Percentiles rank a stretch among this genome's conserved stretches.
Conservation (phyloP, 2,329 filamentous ascomycete species). For the Aspergillus quadricinctus region DNA sequence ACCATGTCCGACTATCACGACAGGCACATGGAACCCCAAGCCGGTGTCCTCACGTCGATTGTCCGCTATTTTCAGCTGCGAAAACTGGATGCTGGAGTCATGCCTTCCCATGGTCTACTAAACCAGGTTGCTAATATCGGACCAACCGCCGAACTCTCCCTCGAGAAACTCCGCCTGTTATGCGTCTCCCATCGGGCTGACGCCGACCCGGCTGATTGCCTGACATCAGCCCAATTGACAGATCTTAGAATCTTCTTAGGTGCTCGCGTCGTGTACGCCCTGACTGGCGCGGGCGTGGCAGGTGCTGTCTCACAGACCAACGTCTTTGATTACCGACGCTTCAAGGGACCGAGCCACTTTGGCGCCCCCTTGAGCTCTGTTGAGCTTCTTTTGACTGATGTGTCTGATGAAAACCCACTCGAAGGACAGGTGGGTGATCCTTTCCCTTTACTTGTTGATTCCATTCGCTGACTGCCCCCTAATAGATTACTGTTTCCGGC, state of each 20-base stretch:
- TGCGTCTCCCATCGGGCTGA: conserved; percentile 72
- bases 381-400: conserved; percentile 63
- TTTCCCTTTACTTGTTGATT: background rate
- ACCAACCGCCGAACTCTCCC: conserved; percentile 37
- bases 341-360: conserved; percentile 60
- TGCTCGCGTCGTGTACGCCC: conserved; percentile 76
- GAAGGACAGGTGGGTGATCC: conserved; percentile 58
- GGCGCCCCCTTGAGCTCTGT: conserved; percentile 75
- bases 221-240: conserved; percentile 67
- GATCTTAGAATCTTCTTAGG: conserved; percentile 78
- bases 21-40: conserved; percentile 56
- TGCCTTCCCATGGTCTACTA: conserved; percentile 64
- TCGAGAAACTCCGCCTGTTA: conserved; percentile 73
- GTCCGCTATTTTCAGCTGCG: conserved; percentile 70
- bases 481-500: conserved; percentile 66
- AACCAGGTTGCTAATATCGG: conserved; percentile 41
- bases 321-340: conserved; percentile 74
- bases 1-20: conserved; percentile 66
- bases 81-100: conserved; percentile 66
- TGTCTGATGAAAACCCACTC: conserved; percentile 28
- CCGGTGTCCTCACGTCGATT: conserved; percentile 60
- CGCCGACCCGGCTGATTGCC: conserved; percentile 53
- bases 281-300: conserved; percentile 77
- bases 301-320: conserved; percentile 85
- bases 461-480: conserved; percentile 12